Evolutionary conservation across 2,329 filamentous ascomycete species (phyloP).

Genomic region (Beauveria varroae): DNA sequence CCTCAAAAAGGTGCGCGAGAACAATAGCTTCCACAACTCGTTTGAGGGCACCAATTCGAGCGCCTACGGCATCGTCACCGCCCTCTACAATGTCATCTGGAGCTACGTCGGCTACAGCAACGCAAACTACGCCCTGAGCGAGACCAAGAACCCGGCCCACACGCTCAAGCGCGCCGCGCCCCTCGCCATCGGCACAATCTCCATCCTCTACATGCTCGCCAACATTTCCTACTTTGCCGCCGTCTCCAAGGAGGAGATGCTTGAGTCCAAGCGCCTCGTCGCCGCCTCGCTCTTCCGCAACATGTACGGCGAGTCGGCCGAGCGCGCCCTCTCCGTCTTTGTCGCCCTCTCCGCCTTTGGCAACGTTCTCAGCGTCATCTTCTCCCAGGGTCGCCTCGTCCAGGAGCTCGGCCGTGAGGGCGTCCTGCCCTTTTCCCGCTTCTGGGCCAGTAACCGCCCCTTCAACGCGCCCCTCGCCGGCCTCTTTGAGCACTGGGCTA

Average conservation of each 20-base stretch:
- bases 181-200: slow-evolving; percentile 49
- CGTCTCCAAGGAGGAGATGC: slow-evolving; percentile 45
- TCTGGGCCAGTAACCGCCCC: slow-evolving; percentile 58
- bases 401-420: slow-evolving; percentile 61
- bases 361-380: slow-evolving; percentile 60
- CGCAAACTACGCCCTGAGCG: slow-evolving; percentile 58
- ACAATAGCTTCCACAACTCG: slow-evolving; percentile 54
- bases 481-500: slow-evolving; percentile 56
- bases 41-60: slow-evolving; percentile 60
- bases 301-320: slow-evolving; percentile 45
- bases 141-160: slow-evolving; percentile 57
- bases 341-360: slow-evolving; percentile 61
- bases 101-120: slow-evolving; percentile 62
- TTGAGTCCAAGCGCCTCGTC: slow-evolving; percentile 42
- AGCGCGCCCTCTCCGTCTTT: slow-evolving; percentile 55
- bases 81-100: slow-evolving; percentile 66
- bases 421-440: slow-evolving; percentile 53
- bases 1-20: slow-evolving; percentile 48
- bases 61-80: slow-evolving; percentile 60
- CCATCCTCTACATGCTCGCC: slow-evolving; percentile 56
- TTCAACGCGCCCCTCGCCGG: slow-evolving; percentile 55
- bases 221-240: slow-evolving; percentile 62
- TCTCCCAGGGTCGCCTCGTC: slow-evolving; percentile 58
- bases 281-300: slow-evolving; percentile 50
- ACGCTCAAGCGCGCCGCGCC: slow-evolving; percentile 61